phyloP scores from a whole-genome alignment of 768 basidiomycete species.

The Gelatoporia subvermispora region DNA sequence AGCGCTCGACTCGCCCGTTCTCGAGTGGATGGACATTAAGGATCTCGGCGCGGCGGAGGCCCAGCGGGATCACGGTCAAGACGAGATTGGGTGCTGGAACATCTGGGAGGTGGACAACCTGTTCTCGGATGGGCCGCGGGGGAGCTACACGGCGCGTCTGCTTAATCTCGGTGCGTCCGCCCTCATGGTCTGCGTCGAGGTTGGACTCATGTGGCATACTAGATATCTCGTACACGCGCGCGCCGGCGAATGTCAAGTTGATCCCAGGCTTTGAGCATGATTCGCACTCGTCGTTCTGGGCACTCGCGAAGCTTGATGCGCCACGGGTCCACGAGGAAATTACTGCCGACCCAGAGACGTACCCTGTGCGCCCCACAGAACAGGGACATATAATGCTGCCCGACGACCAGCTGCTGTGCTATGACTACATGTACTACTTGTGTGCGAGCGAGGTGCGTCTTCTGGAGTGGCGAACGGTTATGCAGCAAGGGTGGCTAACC shows the following conservation, averaged over 20 bases:
- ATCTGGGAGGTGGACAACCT: slow-evolving; percentile 26
- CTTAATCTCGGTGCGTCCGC: slow-evolving; percentile 23
- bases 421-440: slow-evolving; percentile 32
- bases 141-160: slow-evolving; percentile 13
- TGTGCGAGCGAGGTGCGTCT: slow-evolving; percentile 21
- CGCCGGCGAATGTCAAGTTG: slow-evolving; percentile 24
- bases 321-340: slow-evolving; percentile 18
- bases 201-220: background rate
- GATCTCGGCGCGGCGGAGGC: slow-evolving; percentile 14
- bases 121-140: slow-evolving; percentile 14
- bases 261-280: slow-evolving; percentile 23
- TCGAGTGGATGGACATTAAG: slow-evolving; percentile 39
- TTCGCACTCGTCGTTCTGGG: slow-evolving; percentile 25
- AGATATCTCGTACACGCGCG: slow-evolving; percentile 31
- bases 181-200: too few relatives aligned
- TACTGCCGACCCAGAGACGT: slow-evolving; percentile 11
- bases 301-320: slow-evolving; percentile 26
- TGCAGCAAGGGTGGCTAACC: background rate
- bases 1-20: slow-evolving; percentile 22
- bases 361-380: slow-evolving; percentile 14
- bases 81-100: slow-evolving; percentile 38
- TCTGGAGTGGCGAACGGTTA: background rate
- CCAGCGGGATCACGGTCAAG: slow-evolving; percentile 6
- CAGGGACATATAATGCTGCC: slow-evolving; percentile 19
- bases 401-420: slow-evolving; percentile 32